Evolutionary conservation across 306 rosid genomes (phyloP).

Genomic region (Dryas alaskensis): DNA sequence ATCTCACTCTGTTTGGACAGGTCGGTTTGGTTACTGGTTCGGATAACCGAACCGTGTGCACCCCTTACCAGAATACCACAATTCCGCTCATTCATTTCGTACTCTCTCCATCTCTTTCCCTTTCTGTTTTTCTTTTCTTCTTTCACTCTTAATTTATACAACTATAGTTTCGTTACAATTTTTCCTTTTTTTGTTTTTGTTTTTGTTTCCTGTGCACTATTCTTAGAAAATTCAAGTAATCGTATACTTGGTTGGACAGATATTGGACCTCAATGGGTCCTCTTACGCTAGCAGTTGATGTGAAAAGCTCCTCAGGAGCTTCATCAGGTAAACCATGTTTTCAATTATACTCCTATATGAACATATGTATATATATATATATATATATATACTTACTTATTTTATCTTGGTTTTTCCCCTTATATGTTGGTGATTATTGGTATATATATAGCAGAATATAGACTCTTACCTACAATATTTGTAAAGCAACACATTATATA

Average conservation of each 20-base stretch:
- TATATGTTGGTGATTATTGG: neutral
- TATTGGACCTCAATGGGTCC: slow-evolving; percentile 48
- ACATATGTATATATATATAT: neutral
- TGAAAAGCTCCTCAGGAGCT: slow-evolving; percentile 38
- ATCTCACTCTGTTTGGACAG: no score
- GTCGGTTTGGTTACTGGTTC: no score
- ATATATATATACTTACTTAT: no score
- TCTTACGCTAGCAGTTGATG: slow-evolving; percentile 40
- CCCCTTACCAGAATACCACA: no score
- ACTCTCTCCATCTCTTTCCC: no score
- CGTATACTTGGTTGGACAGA: neutral
- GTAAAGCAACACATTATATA: neutral
- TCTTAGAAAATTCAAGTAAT: neutral
- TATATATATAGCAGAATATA: neutral
- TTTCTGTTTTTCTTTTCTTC: no score
- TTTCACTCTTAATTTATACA: no score
- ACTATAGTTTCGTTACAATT: neutral
- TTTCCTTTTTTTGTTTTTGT: no score
- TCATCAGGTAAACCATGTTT: slow-evolving; percentile 41
- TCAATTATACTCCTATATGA: neutral
- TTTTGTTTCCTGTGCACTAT: no score
- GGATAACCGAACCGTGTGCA: no score
- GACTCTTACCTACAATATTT: neutral
- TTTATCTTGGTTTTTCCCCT: neutral
- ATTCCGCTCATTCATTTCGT: no score